Conservation (phyloP, 2,329 filamentous ascomycete species). For the Aureobasidium subglaciale region DNA sequence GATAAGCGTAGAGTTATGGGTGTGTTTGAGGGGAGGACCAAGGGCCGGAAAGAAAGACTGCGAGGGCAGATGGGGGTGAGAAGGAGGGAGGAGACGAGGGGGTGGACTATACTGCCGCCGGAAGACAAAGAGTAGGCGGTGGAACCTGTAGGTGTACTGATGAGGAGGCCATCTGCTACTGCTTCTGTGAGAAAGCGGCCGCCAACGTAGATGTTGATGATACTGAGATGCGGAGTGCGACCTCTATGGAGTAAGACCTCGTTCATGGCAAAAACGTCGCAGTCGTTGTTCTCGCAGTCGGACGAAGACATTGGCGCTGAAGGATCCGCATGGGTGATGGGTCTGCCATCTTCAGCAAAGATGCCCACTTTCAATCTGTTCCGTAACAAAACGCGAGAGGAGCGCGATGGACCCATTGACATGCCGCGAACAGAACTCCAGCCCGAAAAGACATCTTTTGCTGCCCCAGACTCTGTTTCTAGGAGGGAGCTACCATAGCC, state of each 20-base stretch:
- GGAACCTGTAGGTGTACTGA: slow-evolving; percentile 88
- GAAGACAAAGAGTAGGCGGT: slow-evolving; percentile 93
- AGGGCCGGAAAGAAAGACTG: slow-evolving; percentile 81
- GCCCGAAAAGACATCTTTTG: slow-evolving; percentile 33
- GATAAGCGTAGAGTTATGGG: slow-evolving; percentile 76
- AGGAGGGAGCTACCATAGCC: slow-evolving; percentile 34
- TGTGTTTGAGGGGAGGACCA: slow-evolving; percentile 81
- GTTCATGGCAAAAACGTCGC: slow-evolving; percentile 70
- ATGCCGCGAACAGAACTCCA: slow-evolving; percentile 76
- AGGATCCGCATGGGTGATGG: slow-evolving; percentile 25
- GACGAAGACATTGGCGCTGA: background rate
- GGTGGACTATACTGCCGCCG: slow-evolving; percentile 90
- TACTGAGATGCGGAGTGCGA: slow-evolving; percentile 78
- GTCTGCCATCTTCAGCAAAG: slow-evolving; percentile 61
- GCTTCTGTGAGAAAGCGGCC: slow-evolving; percentile 86
- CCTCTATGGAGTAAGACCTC: slow-evolving; percentile 92
- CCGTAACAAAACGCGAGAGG: slow-evolving; percentile 75
- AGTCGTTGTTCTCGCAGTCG: slow-evolving; percentile 32
- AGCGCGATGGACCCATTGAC: slow-evolving; percentile 66
- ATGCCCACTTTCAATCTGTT: slow-evolving; percentile 82
- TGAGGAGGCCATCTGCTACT: slow-evolving; percentile 89
- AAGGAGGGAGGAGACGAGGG: slow-evolving; percentile 77
- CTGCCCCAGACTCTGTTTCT: background rate
- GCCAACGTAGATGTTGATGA: slow-evolving; percentile 87
- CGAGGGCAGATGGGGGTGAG: slow-evolving; percentile 92